phyloP scores from a whole-genome alignment of 2,329 filamentous ascomycete species.

The Diaporthe sp. region DNA sequence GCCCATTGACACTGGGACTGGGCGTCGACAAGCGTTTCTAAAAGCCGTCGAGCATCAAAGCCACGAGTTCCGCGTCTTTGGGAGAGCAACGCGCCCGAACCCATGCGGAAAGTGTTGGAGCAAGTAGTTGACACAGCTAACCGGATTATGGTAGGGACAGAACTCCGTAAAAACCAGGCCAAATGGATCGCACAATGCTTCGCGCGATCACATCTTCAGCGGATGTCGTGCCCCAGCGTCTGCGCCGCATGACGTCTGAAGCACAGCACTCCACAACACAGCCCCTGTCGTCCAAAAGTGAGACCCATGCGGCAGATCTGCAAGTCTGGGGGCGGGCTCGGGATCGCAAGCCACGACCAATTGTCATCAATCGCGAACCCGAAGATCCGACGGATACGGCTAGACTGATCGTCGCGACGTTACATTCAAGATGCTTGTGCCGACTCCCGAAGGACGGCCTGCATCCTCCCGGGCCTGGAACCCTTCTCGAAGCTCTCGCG shows the following conservation, averaged over 20 bases:
- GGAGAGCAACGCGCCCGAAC: not conserved
- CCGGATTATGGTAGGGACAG: not conserved
- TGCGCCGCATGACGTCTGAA: slow-evolving; percentile 4
- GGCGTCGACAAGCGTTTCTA: no score
- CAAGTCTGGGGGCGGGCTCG: slow-evolving; percentile 11
- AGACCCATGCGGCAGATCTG: slow-evolving; percentile 15
- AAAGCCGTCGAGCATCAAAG: not conserved
- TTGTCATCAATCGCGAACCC: slow-evolving; percentile 27
- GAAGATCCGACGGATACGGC: not conserved
- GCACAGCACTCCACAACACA: not conserved
- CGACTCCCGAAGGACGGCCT: not conserved
- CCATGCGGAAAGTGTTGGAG: not conserved
- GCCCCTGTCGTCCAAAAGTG: not conserved
- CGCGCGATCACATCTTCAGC: not conserved
- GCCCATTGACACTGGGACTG: not conserved
- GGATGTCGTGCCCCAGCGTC: not conserved
- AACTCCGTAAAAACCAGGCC: not conserved
- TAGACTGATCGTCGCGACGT: not conserved
- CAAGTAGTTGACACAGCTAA: not conserved
- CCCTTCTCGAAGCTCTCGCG: not conserved
- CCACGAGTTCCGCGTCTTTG: not conserved
- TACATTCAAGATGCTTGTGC: slow-evolving; percentile 17
- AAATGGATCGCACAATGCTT: not conserved
- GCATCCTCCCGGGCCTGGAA: not conserved
- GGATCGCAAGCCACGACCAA: slow-evolving; percentile 20